These are phyloP conservation scores for Marchantia paleacea DNA, from an alignment of 225 moss, liverwort and hornwort species.

Conservation along the genomic window DNA sequence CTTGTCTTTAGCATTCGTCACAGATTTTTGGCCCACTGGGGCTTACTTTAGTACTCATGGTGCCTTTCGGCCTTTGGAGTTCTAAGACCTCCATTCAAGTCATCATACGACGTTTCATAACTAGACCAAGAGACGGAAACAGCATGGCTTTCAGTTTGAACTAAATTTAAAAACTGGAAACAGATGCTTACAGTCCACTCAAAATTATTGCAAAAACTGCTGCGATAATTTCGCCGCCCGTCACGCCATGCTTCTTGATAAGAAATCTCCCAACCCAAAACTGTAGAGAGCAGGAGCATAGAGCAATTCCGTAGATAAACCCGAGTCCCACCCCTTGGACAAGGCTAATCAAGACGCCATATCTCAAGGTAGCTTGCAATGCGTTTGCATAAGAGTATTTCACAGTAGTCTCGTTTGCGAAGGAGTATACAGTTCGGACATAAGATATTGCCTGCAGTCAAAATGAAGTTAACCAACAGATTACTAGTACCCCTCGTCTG, in stretches of 20 bases:
- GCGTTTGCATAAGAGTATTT: constrained; percentile 88
- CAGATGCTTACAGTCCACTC: constrained; percentile 69
- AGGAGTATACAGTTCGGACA: constrained; percentile 75
- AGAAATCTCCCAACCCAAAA: constrained; percentile 74
- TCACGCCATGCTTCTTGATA: constrained; percentile 47
- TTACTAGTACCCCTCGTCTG: neutral
- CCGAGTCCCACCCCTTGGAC: constrained; percentile 84
- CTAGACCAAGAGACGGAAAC: neutral
- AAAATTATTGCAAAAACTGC: constrained; percentile 76
- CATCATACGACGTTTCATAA: neutral
- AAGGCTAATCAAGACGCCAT: constrained; percentile 76
- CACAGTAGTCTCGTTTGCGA: constrained; percentile 76
- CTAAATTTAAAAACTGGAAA: neutral
- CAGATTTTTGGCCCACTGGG: neutral
- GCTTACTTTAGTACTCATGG: neutral
- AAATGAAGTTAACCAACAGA: neutral
- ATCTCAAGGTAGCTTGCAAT: constrained; percentile 71
- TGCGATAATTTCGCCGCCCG: constrained; percentile 67
- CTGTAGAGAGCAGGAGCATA: constrained; percentile 77
- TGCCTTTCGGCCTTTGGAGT: neutral
- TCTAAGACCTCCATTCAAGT: neutral
- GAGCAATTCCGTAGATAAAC: constrained; percentile 77
- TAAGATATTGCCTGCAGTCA: constrained; percentile 61
- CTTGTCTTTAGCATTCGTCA: neutral
- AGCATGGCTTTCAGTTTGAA: too few relatives aligned